Evolutionary conservation across 176 grass and related monocot species (phyloP), one percentile per base, ranked within the genome.

Genomic region (Rhynchospora tenuis): DNA sequence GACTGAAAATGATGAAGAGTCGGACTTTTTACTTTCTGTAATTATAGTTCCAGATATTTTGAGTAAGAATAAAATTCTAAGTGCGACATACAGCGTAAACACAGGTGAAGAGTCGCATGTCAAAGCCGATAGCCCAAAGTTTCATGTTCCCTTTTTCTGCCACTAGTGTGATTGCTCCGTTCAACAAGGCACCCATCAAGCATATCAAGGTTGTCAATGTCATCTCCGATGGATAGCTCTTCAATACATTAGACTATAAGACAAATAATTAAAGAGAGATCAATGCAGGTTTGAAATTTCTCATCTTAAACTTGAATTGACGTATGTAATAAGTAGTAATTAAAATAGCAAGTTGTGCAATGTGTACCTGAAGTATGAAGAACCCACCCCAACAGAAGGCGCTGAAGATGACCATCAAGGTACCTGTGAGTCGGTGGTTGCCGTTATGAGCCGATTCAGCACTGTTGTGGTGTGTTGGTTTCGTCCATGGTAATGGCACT

Each of bases 41-140:
- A 16, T 33, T 24, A 14, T 48, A 57, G 23, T 19, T 44, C 1
- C 17, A 48, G 46, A 67, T 79, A n/a, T 76, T 56, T 23, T 9
- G 27, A 62, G 19, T 76, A 64, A 26, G 27, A 64, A 61, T 22
- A 29, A 5, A n/a, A n/a, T n/a, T n/a, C 22, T 81, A 5, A 31
- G 26, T 83, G 20, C 12, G 26, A 66, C 91, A 90, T 85, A 97
- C 94, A 43, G 96, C 73, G 33, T 99, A 99, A 76, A 89, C 79
- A 79, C 69, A 88, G 63, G 96, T 95, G 91, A 93, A 88, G 52
- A 99, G 93, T 73, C 91, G 86, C 80, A 89, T 89, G 91, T 99
- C 96, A 82, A 90, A 93, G 23, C 93, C 96, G 56, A 99, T 99
- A 66, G 52, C 17, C 96, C 96, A 99, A 9, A 76, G 83, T 31